Base-by-base conservation (phyloP, 2,329 filamentous ascomycete genomes). In the Trichoderma sp. region DNA sequence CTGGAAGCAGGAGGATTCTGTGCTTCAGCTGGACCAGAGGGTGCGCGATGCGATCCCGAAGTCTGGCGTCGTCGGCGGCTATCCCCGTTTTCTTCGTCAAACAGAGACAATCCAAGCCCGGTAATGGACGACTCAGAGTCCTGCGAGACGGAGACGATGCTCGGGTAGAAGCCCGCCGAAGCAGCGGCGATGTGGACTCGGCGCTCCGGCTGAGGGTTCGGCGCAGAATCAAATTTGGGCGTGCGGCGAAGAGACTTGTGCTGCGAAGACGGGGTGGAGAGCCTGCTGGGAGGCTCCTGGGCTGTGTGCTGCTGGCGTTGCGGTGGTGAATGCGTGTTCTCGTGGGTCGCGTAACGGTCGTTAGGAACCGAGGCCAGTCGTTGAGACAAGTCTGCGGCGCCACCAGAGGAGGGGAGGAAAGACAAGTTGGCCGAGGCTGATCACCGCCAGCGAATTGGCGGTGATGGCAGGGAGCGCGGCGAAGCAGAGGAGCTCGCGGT, bases 301-400 rank as follows among this genome's bases (percentile, higher is more conserved):
- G 80, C 21, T 49, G 68, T 70, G 69, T 71, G 74, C 67, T 81
- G 80, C 80, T 82, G 82, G 77, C 80, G 81, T 81, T 82, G 81
- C 78, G 81, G 80, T 77, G 77, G 75, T 73, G 75, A 72, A 70
- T 79, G 77, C 76, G 80, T 80, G 75, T 80, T 78, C 76, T 83
- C 83, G 83, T 86, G 77, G 79, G 75, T 79, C 76, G 86, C 84
- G 86, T 86, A 80, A 83, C 81, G 81, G 84, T 86, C 84, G 82
- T 85, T 76, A 85, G 77, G 77, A 73, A 76, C 74, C 58, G 77
- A 74, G 72, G 79, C 75, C 68, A 75, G 80, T 78, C 77, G 78
- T 76, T 77, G 79, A 74, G 82, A 81, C 83, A 83, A 81, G 77
- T 81, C 82, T 80, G 81, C 82, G 79, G 79, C 77, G 73, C 76